Percentiles rank a stretch among this genome's conserved stretches.
phyloP scores from a whole-genome alignment of 1,284 basidiomycete species.

The Takashimella koratensis region DNA sequence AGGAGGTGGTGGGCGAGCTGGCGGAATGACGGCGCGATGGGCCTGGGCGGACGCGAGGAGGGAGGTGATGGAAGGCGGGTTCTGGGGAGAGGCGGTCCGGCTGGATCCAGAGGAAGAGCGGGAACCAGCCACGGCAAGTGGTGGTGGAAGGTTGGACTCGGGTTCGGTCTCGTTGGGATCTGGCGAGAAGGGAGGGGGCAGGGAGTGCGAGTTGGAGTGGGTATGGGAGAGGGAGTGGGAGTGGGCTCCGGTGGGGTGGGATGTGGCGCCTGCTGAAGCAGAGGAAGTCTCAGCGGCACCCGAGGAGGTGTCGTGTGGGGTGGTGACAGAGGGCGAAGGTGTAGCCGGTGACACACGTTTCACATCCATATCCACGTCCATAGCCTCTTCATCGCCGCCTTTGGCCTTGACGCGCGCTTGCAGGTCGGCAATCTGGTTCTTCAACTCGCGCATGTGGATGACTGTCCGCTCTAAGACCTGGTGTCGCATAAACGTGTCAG shows the following conservation, averaged over 20 bases:
- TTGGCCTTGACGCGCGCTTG: slow-evolving; percentile 11
- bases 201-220: not conserved
- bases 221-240: not conserved
- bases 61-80: slow-evolving; percentile 9
- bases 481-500: not conserved
- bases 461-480: slow-evolving; percentile 48
- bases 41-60: slow-evolving; percentile 8
- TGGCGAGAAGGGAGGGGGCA: slow-evolving; percentile 3
- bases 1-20: slow-evolving; percentile 11
- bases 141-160: slow-evolving; percentile 34
- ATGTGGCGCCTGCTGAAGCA: no score
- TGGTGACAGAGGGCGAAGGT: slow-evolving; percentile 27
- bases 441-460: slow-evolving; percentile 45
- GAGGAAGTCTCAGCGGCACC: no score
- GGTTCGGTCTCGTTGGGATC: slow-evolving; percentile 43
- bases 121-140: slow-evolving; percentile 19
- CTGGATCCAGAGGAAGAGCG: not conserved
- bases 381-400: slow-evolving; percentile 5
- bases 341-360: slow-evolving; percentile 6
- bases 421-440: slow-evolving; percentile 26
- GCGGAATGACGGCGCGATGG: not conserved
- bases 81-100: slow-evolving; percentile 8
- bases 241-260: slow-evolving; percentile 4
- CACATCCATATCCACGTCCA: slow-evolving; percentile 6
- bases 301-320: slow-evolving; percentile 15